These are phyloP conservation scores for Thraustochytrium striatum DNA, from an alignment of 352 stramenopile genomes.

Conservation along the genomic window DNA sequence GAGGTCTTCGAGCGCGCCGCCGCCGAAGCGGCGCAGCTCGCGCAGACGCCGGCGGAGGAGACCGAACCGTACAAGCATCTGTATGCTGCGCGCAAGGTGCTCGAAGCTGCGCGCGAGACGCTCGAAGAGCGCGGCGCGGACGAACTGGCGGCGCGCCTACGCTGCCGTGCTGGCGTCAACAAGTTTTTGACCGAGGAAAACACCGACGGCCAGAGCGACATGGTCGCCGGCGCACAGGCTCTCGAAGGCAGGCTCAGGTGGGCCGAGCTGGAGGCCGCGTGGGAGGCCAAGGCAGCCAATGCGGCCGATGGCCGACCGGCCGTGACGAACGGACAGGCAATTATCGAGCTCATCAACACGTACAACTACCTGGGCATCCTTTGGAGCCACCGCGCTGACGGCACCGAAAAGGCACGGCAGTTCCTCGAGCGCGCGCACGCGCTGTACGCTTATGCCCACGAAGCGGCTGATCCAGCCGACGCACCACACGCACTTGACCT, in stretches of 20 bases:
- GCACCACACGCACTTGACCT: neutral
- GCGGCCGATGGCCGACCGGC: neutral
- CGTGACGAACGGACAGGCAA: neutral
- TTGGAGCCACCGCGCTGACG: conserved; percentile 22
- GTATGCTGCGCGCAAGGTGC: conserved; percentile 1
- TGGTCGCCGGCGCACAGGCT: neutral
- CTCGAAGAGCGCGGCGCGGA: neutral
- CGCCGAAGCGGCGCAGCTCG: neutral
- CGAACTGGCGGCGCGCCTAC: neutral
- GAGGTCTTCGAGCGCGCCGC: neutral
- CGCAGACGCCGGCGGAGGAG: neutral
- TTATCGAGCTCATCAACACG: neutral
- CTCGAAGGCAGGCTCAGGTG: neutral
- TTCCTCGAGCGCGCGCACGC: neutral
- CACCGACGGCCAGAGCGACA: conserved; percentile 4
- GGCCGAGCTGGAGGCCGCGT: neutral
- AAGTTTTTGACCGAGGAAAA: conserved; percentile 42
- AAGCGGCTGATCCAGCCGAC: neutral
- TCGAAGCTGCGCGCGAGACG: neutral
- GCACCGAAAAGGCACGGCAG: neutral
- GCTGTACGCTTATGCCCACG: neutral
- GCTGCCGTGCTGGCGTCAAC: conserved; percentile 20
- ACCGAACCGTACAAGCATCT: conserved; percentile 18
- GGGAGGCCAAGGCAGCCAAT: neutral
- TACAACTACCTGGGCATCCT: conserved; percentile 39